Evolutionary conservation across 371 early-diverging fungal genomes (phyloP).

Genomic region (Basidiobolus meristosporus): DNA sequence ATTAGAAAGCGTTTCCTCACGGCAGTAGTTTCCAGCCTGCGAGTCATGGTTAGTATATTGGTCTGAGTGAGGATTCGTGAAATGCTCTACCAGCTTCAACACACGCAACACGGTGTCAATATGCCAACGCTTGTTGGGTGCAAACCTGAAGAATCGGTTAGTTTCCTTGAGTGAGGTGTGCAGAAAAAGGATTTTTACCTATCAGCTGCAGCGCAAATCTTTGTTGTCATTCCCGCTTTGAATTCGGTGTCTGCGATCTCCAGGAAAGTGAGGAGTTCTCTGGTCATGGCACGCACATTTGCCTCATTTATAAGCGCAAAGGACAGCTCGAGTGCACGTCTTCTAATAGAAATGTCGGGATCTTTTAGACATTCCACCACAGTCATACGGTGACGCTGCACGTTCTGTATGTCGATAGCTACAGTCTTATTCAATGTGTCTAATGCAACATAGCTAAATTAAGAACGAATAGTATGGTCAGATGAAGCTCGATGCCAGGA

Average conservation of each 20-base stretch:
- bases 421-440: constrained; percentile 80
- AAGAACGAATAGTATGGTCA: neutral
- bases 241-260: constrained; percentile 84
- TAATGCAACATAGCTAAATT: constrained; percentile 75
- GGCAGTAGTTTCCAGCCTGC: constrained; percentile 45
- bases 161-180: neutral
- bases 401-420: constrained; percentile 72
- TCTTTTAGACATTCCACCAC: constrained; percentile 90
- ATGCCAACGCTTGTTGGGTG: constrained; percentile 90
- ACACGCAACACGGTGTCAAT: constrained; percentile 86
- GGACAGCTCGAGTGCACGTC: constrained; percentile 87
- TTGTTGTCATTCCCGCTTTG: constrained; percentile 70
- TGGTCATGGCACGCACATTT: constrained; percentile 83
- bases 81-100: constrained; percentile 24
- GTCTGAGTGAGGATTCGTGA: constrained; percentile 3
- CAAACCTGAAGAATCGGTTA: constrained; percentile 17
- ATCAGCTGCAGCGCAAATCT: constrained; percentile 78
- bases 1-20: constrained; percentile 47
- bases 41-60: neutral
- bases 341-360: constrained; percentile 87
- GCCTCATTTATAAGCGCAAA: constrained; percentile 85
- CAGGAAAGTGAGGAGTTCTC: constrained; percentile 81
- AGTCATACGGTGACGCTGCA: constrained; percentile 93
- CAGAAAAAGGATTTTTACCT: constrained; percentile 26
- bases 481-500: neutral